Evolutionary conservation across 805 yeast genomes (phyloP).

Genomic region (Pichia exigua): DNA sequence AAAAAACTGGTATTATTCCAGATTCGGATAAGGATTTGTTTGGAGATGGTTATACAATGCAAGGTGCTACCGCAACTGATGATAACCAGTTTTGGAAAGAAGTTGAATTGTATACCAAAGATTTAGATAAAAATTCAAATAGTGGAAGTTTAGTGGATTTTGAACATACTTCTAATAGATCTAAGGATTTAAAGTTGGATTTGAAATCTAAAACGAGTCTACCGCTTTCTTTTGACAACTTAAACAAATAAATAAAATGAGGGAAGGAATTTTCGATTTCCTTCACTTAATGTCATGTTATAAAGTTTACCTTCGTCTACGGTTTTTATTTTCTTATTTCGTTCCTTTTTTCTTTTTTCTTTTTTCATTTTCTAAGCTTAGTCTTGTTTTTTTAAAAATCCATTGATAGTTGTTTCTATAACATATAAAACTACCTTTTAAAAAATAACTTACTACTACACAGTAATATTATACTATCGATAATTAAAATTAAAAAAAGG

Average conservation of each 20-base stretch:
- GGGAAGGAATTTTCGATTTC: background rate
- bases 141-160: background rate
- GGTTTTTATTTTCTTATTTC: background rate
- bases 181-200: background rate
- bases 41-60: constrained; percentile 3
- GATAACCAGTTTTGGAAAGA: constrained; percentile 26
- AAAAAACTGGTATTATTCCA: background rate
- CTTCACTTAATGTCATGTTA: background rate
- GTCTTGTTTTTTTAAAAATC: too few relatives aligned
- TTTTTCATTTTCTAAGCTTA: background rate
- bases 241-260: background rate
- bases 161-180: background rate
- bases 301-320: background rate
- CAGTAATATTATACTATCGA: too few relatives aligned
- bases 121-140: constrained; percentile 16
- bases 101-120: constrained; percentile 24
- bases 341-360: background rate
- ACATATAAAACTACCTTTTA: background rate
- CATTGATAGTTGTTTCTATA: background rate
- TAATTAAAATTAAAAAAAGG: background rate
- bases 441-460: background rate
- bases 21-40: background rate
- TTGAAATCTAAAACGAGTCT: background rate
- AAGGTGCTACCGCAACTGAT: constrained; percentile 11
- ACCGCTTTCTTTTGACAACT: background rate